Base-by-base conservation (phyloP, 106 monocot species). In the Ottelia alismoides region DNA sequence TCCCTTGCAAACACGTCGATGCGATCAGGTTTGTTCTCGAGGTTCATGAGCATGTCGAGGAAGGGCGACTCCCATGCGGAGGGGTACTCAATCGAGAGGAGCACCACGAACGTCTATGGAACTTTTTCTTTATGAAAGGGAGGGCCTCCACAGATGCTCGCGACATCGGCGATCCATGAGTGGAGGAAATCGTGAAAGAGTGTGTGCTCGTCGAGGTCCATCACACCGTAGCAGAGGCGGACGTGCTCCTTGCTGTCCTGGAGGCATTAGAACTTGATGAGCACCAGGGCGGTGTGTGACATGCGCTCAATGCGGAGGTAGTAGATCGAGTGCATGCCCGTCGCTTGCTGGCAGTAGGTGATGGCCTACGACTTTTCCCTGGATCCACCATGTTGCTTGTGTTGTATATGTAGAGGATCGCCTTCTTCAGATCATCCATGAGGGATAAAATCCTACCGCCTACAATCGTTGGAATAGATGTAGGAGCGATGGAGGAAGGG, bases 371-470 rank as follows among this genome's bases (percentile, higher is more conserved):
- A 61, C 28, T 70, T 72, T 32, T 60, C 1, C 44, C 22, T 9
- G 77, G 55, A 20, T 77, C 78, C 3, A 72, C 61, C 51, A 64
- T 56, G 17, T 71, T 65, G 58, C 26, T 56, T 14, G 69, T 54
- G 14, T 88, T 84, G 68, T 73, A 81, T 24, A 55, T 65, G 28
- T 84, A 62, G 25, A 88, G 44, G 53, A 94, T 84, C 52, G 93
- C 93, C 65, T 70, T 74, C 68, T 94, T 88, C 43, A 94, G 67
- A 35, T 88, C 93, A 45, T 94, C 93, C 93, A 94, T 94, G 67
- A 68, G 20, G 45, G n/a, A n/a, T n/a, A n/a, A n/a, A n/a, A n/a
- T n/a, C n/a, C n/a, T n/a, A n/a, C n/a, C n/a, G n/a, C n/a, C n/a
- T n/a, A n/a, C n/a, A n/a, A n/a, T n/a, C n/a, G n/a, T n/a, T n/a